Base-by-base conservation (phyloP, 495 filamentous ascomycete genomes). In the Cenococcum geophilum region DNA sequence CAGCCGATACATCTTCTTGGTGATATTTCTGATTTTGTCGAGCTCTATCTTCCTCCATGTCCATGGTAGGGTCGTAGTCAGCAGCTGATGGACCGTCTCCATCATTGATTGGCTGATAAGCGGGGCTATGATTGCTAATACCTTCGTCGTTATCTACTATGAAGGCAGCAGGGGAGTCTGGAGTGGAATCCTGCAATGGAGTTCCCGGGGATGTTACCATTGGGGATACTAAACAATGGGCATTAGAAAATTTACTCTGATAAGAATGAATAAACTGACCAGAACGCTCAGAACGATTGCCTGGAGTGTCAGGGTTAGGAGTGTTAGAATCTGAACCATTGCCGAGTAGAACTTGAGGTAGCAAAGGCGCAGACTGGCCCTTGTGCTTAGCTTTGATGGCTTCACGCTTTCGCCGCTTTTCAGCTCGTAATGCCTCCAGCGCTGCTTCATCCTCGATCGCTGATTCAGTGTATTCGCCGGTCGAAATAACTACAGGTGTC, bases 41-140 rank as follows among this genome's bases (percentile, higher is more conserved):
- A 53, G 85, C 77, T 64, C 84, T 81, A 69, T 97, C 92, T 73
- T 96, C 89, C 73, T 85, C 83, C 89, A 95, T 95, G 71, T 98
- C 93, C 67, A 83, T 75, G 4, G 88, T 96, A 0, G 93, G 95
- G 71, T 97, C 91, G 75, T 98, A 97, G 68, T 97, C 90, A 66
- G 93, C 93, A 54, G 93, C 93, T 40, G 92, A 97, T 45, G 88
- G 89, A 16, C 88, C 90, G 61, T 89, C 84, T 70, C 86, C 83
- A 51, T 87, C 87, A 21, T 48, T 40, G 60, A 74, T 76, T 61
- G 62, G 69, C 74, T 60, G 75, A 45, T 55, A 54, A 49, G 22
- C 32, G 20, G 22, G 25, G 14, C n/a, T 59, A 43, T 57, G 59
- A 58, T 89, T 86, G 66, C 83, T 80, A 57, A 90, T 79, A 68